These are phyloP conservation scores for Raphanus sativus DNA, from an alignment of 345 rosid species.

Conservation along the genomic window DNA sequence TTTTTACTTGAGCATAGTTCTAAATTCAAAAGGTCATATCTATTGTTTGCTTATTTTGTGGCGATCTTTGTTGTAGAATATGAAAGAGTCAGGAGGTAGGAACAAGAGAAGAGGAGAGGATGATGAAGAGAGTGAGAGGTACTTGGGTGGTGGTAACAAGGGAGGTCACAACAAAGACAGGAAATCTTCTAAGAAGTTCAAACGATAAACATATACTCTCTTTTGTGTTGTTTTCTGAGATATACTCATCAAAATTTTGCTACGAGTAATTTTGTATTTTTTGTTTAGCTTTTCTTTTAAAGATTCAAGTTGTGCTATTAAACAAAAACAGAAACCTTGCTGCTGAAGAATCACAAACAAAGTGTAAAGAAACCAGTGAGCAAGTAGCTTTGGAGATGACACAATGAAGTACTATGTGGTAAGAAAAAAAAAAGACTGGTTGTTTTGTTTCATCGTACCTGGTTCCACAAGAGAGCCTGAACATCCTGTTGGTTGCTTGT, in stretches of 20 bases:
- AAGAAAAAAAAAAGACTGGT: neutral
- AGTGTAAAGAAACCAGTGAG: slow-evolving; percentile 15
- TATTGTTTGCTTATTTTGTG: neutral
- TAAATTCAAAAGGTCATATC: neutral
- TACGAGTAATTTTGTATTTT: slow-evolving; percentile 6
- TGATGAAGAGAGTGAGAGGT: slow-evolving; percentile 60
- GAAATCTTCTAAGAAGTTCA: slow-evolving; percentile 47
- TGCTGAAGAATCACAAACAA: slow-evolving; percentile 38
- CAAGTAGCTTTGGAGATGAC: neutral
- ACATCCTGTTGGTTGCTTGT: slow-evolving; percentile 41
- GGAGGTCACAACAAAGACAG: slow-evolving; percentile 46
- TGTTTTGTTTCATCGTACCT: slow-evolving; percentile 39
- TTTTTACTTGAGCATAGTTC: neutral
- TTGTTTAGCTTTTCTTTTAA: neutral
- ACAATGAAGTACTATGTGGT: neutral
- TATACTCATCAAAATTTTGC: slow-evolving; percentile 6
- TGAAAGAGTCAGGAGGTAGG: slow-evolving; percentile 56
- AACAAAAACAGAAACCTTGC: slow-evolving; percentile 72
- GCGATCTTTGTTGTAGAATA: slow-evolving; percentile 44
- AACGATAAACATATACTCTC: slow-evolving; percentile 17
- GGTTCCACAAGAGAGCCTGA: slow-evolving; percentile 39
- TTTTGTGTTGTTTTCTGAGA: neutral
- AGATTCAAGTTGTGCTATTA: neutral
- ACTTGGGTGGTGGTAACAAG: slow-evolving; percentile 45
- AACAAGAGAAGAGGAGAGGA: slow-evolving; percentile 54